Evolutionary conservation across 2,329 filamentous ascomycete species (phyloP).

Genomic region (Sporothrix curviconia): DNA sequence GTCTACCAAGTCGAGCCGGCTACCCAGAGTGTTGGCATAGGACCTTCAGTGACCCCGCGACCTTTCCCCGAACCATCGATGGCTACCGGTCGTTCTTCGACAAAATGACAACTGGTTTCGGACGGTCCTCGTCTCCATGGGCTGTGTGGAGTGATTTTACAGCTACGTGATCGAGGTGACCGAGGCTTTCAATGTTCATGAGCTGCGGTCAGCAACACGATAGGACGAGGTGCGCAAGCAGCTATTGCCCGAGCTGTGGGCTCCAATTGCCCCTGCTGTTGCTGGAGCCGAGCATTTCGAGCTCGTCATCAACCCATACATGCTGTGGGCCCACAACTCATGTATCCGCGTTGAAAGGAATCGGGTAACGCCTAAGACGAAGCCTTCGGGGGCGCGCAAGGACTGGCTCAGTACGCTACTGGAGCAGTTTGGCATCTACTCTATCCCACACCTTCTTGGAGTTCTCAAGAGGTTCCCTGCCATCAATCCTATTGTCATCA

Average conservation of each 20-base stretch:
- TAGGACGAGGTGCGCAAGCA: conserved; percentile 21
- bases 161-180: conserved; percentile 23
- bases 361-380: conserved; percentile 10
- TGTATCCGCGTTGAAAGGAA: conserved; percentile 21
- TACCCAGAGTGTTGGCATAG: conserved; percentile 4
- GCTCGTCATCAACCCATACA: conserved; percentile 24
- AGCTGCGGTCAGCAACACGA: conserved; percentile 19
- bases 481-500: conserved; percentile 20
- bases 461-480: conserved; percentile 20
- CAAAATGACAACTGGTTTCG: conserved; percentile 24
- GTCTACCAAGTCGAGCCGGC: conserved; percentile 25
- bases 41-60: conserved; percentile 20
- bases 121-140: conserved; percentile 22
- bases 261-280: conserved; percentile 17
- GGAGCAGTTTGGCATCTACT: conserved; percentile 20
- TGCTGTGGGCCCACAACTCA: conserved; percentile 15
- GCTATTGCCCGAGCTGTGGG: conserved; percentile 21
- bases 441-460: conserved; percentile 15
- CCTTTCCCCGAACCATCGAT: conserved; percentile 18
- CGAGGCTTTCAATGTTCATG: conserved; percentile 20
- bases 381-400: conserved; percentile 19
- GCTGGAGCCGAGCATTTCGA: conserved; percentile 23
- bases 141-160: conserved; percentile 24
- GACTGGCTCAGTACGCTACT: conserved; percentile 20
- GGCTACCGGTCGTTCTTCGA: conserved; percentile 20